Base-by-base conservation (phyloP, 441 rosid genomes). In the Kokia cookei region DNA sequence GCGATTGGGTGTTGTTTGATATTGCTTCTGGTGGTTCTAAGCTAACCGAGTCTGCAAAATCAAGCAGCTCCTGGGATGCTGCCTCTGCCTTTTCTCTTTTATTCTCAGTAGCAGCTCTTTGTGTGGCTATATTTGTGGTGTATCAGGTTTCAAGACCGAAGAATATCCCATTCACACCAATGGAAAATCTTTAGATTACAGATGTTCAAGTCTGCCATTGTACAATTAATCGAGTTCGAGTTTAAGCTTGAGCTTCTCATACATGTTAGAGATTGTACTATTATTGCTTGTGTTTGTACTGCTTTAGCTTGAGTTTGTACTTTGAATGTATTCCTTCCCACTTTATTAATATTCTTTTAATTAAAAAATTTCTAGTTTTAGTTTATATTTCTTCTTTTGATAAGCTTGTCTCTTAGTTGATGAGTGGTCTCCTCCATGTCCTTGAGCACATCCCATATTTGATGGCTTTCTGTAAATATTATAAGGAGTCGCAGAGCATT, bases 1-100 rank as follows among this genome's bases (percentile, higher is more conserved):
- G 98, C 53, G 91, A 92, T 57, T 96, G 98, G 99, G 78, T 87
- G 37, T 82, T 85, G 1, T 58, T 96, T 81, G 99, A 93, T 65
- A 80, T 93, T 69, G 76, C 90, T 54, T 65, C 81, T 1, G 89
- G 87, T 13, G 77, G 84, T 76, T 86, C 85, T 17, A 53, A 37
- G 27, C 76, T 83, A n/a, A 63, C 75, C 1, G 22, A 65, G 76
- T 76, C 87, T 12, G 65, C 80, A 2, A 54, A 54, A 40, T 64
- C 81, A 26, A 76, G 79, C 65, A 80, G 90, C 40, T 86, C 93
- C 29, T 81, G 84, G 76, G 85, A 84, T 24, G 78, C 86, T 43
- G 74, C 86, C 47, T 81, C 90, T 73, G 86, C 89, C 75, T 82
- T 90, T 64, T 87, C 97, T 48, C 85, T 96, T 73, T 53, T 96